Evolutionary conservation across 2,329 filamentous ascomycete genomes (phyloP), one percentile per base, ranked within the genome.

Genomic region (Colletotrichum filicis): DNA sequence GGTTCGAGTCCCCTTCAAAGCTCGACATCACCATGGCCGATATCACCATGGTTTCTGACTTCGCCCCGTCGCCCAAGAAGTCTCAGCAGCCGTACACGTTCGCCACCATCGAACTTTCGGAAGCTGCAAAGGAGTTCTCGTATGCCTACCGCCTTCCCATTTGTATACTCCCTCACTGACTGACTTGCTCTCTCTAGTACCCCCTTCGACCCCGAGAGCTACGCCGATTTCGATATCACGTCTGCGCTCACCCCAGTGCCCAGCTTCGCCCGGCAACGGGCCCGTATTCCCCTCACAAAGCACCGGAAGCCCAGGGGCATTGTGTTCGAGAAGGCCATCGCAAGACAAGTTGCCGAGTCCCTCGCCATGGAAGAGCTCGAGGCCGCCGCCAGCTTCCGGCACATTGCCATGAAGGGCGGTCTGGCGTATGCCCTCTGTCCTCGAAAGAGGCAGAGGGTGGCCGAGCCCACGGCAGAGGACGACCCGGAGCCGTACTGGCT

Each of bases 1-100:
- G 28, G 1, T 69, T 59, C 28, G 66, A 70, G 26, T 65, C 70
- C 3, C 70, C 70, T n/a, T 70, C 60, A 1, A 73, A 70, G 32
- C 12, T 55, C 1, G 70, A 73, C 37, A 57, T 57, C 1, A 70
- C 70, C 2, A 73, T 73, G 70, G 66, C 70, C 19, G 70, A 73
- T 24, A 46, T 70, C 1, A 73, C 70, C 1, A 65, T 69, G 66
- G 49, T 73, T 32, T 73, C 70, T 8, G 70, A 73, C 14, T 37
- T 70, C 19, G 60, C 14, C 55, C 55, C 66, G 8, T 62, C 66
- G 7, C 37, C 60, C 0, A 49, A 60, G 4, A 62, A 62, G 26
- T 30, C 42, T 22, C 55, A 60, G 22, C 30, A 60, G 22, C 30
- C 42, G 5, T 52, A 56, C 28, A 42, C 46, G 4, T 56, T 70